Evolutionary conservation across 176 grass and related monocot genomes (phyloP).

Genomic region (maize (Zea mays)): DNA sequence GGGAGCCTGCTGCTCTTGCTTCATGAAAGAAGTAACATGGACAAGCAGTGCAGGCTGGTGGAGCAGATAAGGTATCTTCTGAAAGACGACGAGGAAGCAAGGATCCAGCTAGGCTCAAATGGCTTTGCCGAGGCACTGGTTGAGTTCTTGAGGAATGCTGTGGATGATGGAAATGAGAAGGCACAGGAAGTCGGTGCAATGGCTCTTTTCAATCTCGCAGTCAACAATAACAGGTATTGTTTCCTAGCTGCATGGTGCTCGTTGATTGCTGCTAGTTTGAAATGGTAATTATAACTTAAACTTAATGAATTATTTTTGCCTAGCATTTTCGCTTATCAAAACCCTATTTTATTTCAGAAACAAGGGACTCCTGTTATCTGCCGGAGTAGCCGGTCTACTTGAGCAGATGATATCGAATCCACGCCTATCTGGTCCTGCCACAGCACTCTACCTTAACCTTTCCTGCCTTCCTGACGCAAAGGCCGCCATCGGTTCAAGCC

Average conservation of each 20-base stretch:
- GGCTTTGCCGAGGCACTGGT: slow-evolving; percentile 72
- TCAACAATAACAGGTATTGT: slow-evolving; percentile 86
- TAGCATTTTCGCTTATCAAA: slow-evolving; percentile 6
- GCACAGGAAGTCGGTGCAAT: slow-evolving; percentile 84
- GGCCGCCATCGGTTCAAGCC: slow-evolving; percentile 60
- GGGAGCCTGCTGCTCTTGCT: slow-evolving; percentile 66
- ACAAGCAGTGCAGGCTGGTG: slow-evolving; percentile 64
- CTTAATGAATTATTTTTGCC: not conserved
- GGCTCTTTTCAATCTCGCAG: slow-evolving; percentile 95
- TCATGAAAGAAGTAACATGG: slow-evolving; percentile 54
- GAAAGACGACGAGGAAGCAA: slow-evolving; percentile 88
- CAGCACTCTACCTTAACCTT: slow-evolving; percentile 85
- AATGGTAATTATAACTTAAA: not conserved
- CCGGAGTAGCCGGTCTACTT: slow-evolving; percentile 65
- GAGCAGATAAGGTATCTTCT: slow-evolving; percentile 82
- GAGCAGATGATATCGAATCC: slow-evolving; percentile 82
- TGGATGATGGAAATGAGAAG: slow-evolving; percentile 73
- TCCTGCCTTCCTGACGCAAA: slow-evolving; percentile 81
- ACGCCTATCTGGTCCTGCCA: slow-evolving; percentile 49
- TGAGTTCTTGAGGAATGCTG: slow-evolving; percentile 69
- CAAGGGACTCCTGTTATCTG: slow-evolving; percentile 73
- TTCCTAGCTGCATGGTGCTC: slow-evolving; percentile 19
- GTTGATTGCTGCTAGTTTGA: not conserved
- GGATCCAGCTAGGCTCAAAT: slow-evolving; percentile 81
- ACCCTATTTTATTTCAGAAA: slow-evolving; percentile 52